Conservation (phyloP, 2,329 filamentous ascomycete genomes). For the Hypoxylon sp. region DNA sequence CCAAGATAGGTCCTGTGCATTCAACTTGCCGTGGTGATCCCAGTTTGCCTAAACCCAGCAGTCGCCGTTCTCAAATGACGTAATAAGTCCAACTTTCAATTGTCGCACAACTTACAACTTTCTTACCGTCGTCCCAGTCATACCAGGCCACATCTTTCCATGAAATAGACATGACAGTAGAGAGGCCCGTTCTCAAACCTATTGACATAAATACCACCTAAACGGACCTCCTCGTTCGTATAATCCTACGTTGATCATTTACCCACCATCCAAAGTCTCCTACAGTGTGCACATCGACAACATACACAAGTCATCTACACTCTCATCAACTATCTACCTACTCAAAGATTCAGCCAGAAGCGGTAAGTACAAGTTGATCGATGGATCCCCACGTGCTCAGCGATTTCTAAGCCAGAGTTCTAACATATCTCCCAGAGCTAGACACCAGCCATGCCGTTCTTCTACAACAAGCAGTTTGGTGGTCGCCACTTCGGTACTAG, state of each 20-base stretch:
- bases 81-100: slow-evolving; percentile 14
- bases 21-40: slow-evolving; percentile 1
- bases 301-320: background rate
- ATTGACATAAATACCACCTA: slow-evolving; percentile 10
- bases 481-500: slow-evolving; percentile 64
- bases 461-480: slow-evolving; percentile 61
- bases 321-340: background rate
- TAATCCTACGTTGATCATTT: background rate
- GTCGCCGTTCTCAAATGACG: slow-evolving; percentile 19
- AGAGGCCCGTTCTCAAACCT: slow-evolving; percentile 12
- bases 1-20: slow-evolving; percentile 2
- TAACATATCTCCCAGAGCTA: background rate
- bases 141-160: slow-evolving; percentile 8
- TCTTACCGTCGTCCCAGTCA: background rate
- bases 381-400: background rate
- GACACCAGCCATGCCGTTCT: slow-evolving; percentile 58
- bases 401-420: background rate
- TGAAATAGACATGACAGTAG: slow-evolving; percentile 1
- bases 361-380: background rate
- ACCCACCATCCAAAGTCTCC: background rate
- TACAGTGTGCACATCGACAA: background rate
- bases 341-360: background rate
- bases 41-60: slow-evolving; percentile 32
- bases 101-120: slow-evolving; percentile 4
- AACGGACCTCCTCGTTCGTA: background rate